Evolutionary conservation across 257 asterid species (phyloP).

Genomic region (Mitragyna speciosa): DNA sequence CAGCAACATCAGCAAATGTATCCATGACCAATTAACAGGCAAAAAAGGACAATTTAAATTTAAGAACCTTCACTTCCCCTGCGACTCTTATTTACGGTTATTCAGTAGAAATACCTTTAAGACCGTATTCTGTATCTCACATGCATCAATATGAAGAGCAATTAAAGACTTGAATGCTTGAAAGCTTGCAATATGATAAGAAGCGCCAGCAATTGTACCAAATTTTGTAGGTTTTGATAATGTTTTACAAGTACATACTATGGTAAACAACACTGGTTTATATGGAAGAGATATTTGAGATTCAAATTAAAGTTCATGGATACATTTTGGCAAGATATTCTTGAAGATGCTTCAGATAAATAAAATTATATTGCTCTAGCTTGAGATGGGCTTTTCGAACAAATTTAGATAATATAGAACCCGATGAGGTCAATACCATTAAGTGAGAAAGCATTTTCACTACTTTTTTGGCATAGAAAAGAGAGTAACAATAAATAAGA

Average conservation of each 20-base stretch:
- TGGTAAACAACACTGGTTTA: not conserved
- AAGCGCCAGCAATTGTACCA: not conserved
- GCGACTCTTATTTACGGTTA: not conserved
- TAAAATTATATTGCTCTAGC: not conserved
- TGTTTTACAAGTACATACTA: not conserved
- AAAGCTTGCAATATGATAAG: not conserved
- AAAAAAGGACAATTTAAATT: not conserved
- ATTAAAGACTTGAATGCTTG: not conserved
- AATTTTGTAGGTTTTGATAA: not conserved
- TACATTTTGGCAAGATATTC: not conserved
- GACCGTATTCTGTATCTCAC: not conserved
- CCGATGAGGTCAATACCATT: not conserved
- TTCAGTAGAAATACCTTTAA: slow-evolving; percentile 9
- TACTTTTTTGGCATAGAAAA: not conserved
- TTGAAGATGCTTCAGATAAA: not conserved
- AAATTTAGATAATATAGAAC: not conserved
- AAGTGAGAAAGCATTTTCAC: not conserved
- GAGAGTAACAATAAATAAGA: not conserved
- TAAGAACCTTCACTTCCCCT: slow-evolving; percentile 5
- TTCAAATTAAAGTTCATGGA: not conserved
- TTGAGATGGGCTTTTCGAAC: not conserved
- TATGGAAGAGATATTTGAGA: not conserved
- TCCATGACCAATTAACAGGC: not conserved
- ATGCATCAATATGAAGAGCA: not conserved
- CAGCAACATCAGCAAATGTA: slow-evolving; percentile 6